Percentiles rank a stretch among this genome's conserved stretches.
Evolutionary conservation across 2,329 filamentous ascomycete species (phyloP).

Genomic region (Stachybotrys elegans): DNA sequence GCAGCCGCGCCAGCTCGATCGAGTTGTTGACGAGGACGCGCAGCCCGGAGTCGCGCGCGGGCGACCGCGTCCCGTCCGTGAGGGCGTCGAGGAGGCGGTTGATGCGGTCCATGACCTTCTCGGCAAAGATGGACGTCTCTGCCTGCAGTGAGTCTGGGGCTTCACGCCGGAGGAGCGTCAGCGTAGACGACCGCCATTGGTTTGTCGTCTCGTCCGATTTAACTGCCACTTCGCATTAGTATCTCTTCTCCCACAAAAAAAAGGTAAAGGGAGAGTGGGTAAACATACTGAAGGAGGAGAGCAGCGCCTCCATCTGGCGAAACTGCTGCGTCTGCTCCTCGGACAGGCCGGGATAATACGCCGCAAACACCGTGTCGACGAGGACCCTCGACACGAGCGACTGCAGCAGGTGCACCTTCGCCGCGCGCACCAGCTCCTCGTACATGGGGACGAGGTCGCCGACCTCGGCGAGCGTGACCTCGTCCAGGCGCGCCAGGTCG

Average conservation of each 20-base stretch:
- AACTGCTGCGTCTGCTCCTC: slow-evolving; percentile 47
- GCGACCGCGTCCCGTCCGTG: slow-evolving; percentile 32
- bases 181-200: slow-evolving; percentile 62
- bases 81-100: slow-evolving; percentile 47
- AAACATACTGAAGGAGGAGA: slow-evolving; percentile 26
- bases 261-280: neutral
- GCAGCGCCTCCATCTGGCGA: slow-evolving; percentile 40
- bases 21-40: slow-evolving; percentile 46
- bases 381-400: slow-evolving; percentile 55
- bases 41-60: slow-evolving; percentile 48
- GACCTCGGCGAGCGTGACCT: slow-evolving; percentile 37
- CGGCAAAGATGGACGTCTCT: slow-evolving; percentile 37
- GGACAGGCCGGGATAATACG: slow-evolving; percentile 60
- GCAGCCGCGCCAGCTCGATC: slow-evolving; percentile 50
- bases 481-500: slow-evolving; percentile 37
- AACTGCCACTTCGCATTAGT: slow-evolving; percentile 18
- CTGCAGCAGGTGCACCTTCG: slow-evolving; percentile 59
- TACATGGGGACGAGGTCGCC: slow-evolving; percentile 52
- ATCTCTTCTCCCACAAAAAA: no score
- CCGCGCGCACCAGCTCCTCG: slow-evolving; percentile 44
- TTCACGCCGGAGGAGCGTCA: slow-evolving; percentile 53
- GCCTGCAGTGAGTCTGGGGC: slow-evolving; percentile 38
- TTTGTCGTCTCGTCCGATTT: slow-evolving; percentile 51
- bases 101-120: slow-evolving; percentile 38
- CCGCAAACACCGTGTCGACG: slow-evolving; percentile 55